Evolutionary conservation across 75 land plant species (phyloP), one percentile per base, ranked within the genome.

Genomic region (Pinus albicaulis): DNA sequence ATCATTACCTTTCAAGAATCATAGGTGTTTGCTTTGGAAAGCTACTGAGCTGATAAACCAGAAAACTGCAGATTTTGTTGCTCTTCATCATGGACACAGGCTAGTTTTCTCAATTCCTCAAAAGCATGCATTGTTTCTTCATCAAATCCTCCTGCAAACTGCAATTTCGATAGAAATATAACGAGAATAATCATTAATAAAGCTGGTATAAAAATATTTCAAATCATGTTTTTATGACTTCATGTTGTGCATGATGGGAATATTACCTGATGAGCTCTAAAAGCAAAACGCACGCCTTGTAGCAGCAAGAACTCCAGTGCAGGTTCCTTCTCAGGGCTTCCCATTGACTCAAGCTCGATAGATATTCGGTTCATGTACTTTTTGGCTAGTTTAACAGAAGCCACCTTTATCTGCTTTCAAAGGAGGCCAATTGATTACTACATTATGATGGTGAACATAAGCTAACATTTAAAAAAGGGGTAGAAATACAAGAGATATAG

Each of bases 91-190:
- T 72, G 24, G 23, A 53, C 5, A 10, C 74, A 72, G 13, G 87
- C 89, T 71, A 84, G 89, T 34, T 83, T 84, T 63, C 90, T 86
- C 56, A 95, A 83, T 77, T 93, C 96, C 66, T 91, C 86, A 34
- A 93, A 95, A 23, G 93, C 95, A 41, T 77, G 72, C 98, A 95
- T 95, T 14, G 98, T 95, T 76, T 95, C 98, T 28, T 78, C 90
- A 81, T 95, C 98, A 76, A 95, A 95, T 14, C 98, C 98, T 57
- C 98, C 97, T 12, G 98, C 98, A 80, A 95, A 93, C 96, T 94
- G 80, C 20, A n/a, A 58, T 36, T 55, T 16, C 10, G 24, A 44
- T 22, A 68, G 22, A 66, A 15, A 72, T 3, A 72, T 53, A 72
- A 23, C 14, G 0, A 71, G 53, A 75, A 36, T 19, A n/a, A 75